phyloP scores from a whole-genome alignment of 1,139 yeast species.

The Pichia inconspicua region DNA sequence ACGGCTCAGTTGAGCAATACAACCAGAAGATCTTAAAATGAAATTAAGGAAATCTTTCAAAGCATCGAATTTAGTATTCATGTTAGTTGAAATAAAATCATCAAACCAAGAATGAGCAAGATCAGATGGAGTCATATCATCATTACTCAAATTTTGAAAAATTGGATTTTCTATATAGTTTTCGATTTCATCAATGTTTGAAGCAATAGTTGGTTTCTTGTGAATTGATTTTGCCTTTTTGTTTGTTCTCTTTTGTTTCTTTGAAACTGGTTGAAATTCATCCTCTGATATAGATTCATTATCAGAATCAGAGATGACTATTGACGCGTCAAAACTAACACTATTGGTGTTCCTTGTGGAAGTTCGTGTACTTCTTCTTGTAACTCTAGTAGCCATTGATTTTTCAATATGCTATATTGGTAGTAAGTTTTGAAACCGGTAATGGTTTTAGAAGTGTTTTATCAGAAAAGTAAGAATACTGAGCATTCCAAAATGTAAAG shows the following conservation, averaged over 20 bases:
- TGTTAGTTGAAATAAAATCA: slow-evolving; percentile 33
- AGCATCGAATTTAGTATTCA: slow-evolving; percentile 34
- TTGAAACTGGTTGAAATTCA: neutral
- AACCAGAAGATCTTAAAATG: slow-evolving; percentile 57
- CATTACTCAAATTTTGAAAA: slow-evolving; percentile 47
- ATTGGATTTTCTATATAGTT: slow-evolving; percentile 46
- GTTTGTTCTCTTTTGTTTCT: neutral
- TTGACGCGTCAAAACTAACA: slow-evolving; percentile 10
- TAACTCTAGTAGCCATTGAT: neutral
- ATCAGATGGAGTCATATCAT: slow-evolving; percentile 46
- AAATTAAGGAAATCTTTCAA: slow-evolving; percentile 61
- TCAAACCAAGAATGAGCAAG: slow-evolving; percentile 68
- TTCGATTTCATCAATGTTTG: slow-evolving; percentile 28
- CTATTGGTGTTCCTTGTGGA: slow-evolving; percentile 1
- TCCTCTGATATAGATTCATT: neutral
- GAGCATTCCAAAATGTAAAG: neutral
- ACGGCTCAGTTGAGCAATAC: slow-evolving; percentile 55
- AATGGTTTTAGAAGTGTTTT: no score
- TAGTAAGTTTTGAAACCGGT: no score
- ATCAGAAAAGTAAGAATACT: neutral
- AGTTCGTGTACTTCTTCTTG: slow-evolving; percentile 1
- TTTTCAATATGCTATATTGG: no score
- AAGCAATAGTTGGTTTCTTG: neutral
- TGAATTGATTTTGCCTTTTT: neutral
- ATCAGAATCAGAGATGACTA: neutral